Conservation (phyloP, 2,329 filamentous ascomycete genomes). For the Madurella fahalii region DNA sequence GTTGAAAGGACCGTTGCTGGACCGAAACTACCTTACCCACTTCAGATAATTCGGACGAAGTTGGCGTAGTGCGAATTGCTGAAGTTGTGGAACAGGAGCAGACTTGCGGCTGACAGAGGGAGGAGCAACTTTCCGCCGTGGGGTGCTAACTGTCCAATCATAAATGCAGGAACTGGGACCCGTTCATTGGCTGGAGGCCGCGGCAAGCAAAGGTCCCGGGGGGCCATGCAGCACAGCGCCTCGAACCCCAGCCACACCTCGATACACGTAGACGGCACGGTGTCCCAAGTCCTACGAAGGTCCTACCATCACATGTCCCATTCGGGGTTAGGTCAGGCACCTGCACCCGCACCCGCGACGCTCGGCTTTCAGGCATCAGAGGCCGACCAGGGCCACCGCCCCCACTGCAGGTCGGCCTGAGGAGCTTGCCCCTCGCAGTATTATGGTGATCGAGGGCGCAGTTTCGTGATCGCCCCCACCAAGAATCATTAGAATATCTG, state of each 20-base stretch:
- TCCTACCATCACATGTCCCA: conserved; percentile 16
- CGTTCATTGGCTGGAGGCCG: conserved; percentile 11
- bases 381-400: too few relatives aligned
- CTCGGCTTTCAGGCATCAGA: too few relatives aligned
- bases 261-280: not conserved
- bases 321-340: conserved; percentile 21
- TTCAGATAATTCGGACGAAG: too few relatives aligned
- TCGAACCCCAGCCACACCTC: conserved; percentile 18
- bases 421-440: too few relatives aligned
- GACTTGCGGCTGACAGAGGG: conserved; percentile 11
- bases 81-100: too few relatives aligned
- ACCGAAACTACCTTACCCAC: not conserved
- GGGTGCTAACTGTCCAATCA: conserved; percentile 3
- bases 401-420: too few relatives aligned
- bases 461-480: too few relatives aligned
- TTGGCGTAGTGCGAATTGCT: too few relatives aligned
- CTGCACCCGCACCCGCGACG: too few relatives aligned
- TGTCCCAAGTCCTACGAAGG: conserved; percentile 22
- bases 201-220: conserved; percentile 4
- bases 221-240: conserved; percentile 6
- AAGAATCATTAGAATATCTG: too few relatives aligned
- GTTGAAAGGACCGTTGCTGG: not conserved
- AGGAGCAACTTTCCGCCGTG: conserved; percentile 2
- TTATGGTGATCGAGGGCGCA: too few relatives aligned
- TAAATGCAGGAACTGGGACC: not conserved